Evolutionary conservation across 139 green algal genomes (phyloP).

Genomic region (Tetradesmus obliquus): DNA sequence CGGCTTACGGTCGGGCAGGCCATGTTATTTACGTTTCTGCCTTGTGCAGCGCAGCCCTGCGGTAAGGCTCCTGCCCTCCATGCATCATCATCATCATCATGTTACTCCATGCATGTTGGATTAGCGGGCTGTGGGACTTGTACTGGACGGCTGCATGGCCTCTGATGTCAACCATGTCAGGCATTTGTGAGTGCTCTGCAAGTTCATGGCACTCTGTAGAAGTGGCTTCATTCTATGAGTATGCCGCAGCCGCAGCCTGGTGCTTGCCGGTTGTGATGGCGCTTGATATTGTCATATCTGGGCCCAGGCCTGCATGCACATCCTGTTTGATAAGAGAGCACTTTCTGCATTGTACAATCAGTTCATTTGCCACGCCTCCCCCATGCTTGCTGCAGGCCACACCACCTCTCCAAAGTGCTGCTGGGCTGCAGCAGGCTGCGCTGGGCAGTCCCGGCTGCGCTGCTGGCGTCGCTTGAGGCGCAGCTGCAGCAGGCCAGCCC

Average conservation of each 20-base stretch:
- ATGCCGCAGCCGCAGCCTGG: too few species aligned
- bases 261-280: too few species aligned
- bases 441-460: background rate
- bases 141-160: too few species aligned
- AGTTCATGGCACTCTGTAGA: background rate
- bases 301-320: too few species aligned
- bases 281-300: too few species aligned
- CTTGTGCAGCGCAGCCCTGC: background rate
- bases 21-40: background rate
- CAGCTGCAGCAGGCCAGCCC: slow-evolving; percentile 1
- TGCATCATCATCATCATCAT: background rate
- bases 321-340: too few species aligned
- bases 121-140: too few species aligned
- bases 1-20: background rate
- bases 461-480: background rate
- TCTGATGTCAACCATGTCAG: background rate
- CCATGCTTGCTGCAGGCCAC: background rate
- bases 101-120: too few species aligned
- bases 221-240: too few species aligned
- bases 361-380: too few species aligned
- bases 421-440: background rate
- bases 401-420: background rate
- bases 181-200: background rate
- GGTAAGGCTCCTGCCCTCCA: background rate
- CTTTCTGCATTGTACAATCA: too few species aligned